Conservation (phyloP, 1,139 yeast species). For the Candida pseudoviswanathii region DNA sequence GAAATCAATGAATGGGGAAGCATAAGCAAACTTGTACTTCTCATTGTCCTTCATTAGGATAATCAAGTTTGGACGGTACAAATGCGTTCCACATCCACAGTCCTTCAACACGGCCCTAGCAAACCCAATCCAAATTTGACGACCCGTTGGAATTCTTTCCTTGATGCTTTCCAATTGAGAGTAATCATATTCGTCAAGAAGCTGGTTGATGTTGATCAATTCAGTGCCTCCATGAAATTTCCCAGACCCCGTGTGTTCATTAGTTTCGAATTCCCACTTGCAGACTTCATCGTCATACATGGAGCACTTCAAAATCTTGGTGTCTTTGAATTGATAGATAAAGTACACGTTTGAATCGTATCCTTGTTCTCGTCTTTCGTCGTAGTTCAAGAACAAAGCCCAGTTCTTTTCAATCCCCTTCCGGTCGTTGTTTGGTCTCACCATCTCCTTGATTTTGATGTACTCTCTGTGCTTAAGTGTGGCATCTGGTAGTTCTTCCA, state of each 20-base stretch:
- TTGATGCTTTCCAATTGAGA: constrained; percentile 9
- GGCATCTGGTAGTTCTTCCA: constrained; percentile 23
- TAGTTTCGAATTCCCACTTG: constrained; percentile 25
- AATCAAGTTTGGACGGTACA: constrained; percentile 50
- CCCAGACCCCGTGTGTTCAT: constrained; percentile 25
- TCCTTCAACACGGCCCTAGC: constrained; percentile 47
- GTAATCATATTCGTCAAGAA: constrained; percentile 14
- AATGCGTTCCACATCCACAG: constrained; percentile 50
- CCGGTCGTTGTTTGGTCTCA: constrained; percentile 18
- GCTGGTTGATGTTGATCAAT: constrained; percentile 23
- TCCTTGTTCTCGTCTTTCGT: constrained; percentile 18
- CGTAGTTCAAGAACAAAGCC: constrained; percentile 30
- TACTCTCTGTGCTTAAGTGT: constrained; percentile 16
- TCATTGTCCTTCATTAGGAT: constrained; percentile 35
- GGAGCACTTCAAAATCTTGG: constrained; percentile 29
- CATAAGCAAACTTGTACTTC: constrained; percentile 28
- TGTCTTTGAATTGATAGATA: constrained; percentile 27
- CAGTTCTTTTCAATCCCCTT: constrained; percentile 29
- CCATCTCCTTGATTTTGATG: constrained; percentile 29
- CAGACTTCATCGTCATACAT: constrained; percentile 19
- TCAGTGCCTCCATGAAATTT: constrained; percentile 39
- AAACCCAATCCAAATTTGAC: constrained; percentile 54
- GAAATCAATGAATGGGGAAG: constrained; percentile 37
- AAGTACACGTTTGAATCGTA: constrained; percentile 25
- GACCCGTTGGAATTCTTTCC: constrained; percentile 14